These are phyloP conservation scores for Cladosporium oxysporum DNA, from an alignment of 2,329 filamentous ascomycete species.

Conservation along the genomic window DNA sequence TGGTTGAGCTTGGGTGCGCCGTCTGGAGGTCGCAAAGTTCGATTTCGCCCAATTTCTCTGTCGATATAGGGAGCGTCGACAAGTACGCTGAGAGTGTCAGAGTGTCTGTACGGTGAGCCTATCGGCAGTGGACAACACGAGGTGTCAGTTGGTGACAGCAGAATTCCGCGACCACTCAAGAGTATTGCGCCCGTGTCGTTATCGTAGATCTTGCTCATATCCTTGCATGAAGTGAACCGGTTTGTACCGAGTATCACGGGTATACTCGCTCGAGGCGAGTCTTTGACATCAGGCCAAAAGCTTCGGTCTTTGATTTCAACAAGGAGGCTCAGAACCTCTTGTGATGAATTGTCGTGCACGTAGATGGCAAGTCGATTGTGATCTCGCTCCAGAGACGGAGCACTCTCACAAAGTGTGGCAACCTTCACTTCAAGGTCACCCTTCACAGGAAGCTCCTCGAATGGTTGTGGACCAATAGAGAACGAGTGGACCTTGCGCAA, in stretches of 20 bases:
- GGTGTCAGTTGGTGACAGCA: conserved; percentile 29
- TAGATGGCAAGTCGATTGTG: conserved; percentile 31
- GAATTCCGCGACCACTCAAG: conserved; percentile 28
- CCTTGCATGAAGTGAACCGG: conserved; percentile 25
- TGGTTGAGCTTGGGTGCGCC: conserved; percentile 23
- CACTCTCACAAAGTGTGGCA: conserved; percentile 24
- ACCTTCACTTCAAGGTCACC: conserved; percentile 21
- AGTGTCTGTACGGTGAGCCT: conserved; percentile 28
- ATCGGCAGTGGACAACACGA: conserved; percentile 27
- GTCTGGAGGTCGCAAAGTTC: conserved; percentile 26
- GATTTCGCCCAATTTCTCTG: conserved; percentile 33
- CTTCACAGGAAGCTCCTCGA: not conserved
- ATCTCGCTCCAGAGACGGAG: conserved; percentile 21
- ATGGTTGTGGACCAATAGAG: conserved; percentile 19
- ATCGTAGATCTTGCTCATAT: conserved; percentile 30
- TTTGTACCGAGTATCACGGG: conserved; percentile 28
- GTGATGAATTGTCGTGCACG: conserved; percentile 29
- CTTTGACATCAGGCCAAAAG: conserved; percentile 29
- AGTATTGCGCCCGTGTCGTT: conserved; percentile 26
- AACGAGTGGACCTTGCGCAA: conserved; percentile 37
- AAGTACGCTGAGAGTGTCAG: conserved; percentile 24
- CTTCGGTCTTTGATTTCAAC: conserved; percentile 31
- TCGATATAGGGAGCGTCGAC: not conserved
- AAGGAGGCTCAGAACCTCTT: conserved; percentile 28
- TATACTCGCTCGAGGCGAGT: conserved; percentile 26